These are phyloP conservation scores for Syzygium aromaticum DNA, from an alignment of 345 rosid genomes.

Conservation along the genomic window DNA sequence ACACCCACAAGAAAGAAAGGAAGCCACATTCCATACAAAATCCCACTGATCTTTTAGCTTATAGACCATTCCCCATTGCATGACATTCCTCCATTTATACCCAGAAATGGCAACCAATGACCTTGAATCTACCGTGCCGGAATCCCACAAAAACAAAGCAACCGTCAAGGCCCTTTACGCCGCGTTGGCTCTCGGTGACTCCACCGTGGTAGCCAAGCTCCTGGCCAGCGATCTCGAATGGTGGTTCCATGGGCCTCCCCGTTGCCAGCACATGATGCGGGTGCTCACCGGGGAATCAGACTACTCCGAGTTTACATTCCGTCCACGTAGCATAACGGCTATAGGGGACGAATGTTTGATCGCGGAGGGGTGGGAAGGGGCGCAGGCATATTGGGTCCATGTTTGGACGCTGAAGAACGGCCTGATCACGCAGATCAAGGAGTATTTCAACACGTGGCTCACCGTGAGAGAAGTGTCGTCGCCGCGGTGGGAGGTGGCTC, in stretches of 20 bases:
- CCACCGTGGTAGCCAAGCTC: slow-evolving; percentile 21
- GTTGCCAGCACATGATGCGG: slow-evolving; percentile 72
- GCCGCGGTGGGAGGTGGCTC: slow-evolving; percentile 18
- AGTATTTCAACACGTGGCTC: slow-evolving; percentile 77
- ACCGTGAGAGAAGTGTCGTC: slow-evolving; percentile 47
- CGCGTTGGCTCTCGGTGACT: slow-evolving; percentile 32
- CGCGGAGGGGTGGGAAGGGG: slow-evolving; percentile 83
- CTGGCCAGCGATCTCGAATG: slow-evolving; percentile 68
- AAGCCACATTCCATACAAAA: neutral
- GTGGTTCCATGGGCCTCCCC: slow-evolving; percentile 88
- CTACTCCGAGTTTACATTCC: slow-evolving; percentile 37
- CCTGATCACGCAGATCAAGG: slow-evolving; percentile 52
- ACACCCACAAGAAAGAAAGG: neutral
- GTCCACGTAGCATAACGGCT: slow-evolving; percentile 52
- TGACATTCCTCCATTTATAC: neutral
- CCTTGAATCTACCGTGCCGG: neutral
- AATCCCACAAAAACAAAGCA: slow-evolving; percentile 8
- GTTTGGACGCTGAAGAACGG: slow-evolving; percentile 68
- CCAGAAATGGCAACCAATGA: neutral
- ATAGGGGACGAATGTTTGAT: slow-evolving; percentile 48
- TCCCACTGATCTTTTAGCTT: neutral
- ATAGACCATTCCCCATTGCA: neutral
- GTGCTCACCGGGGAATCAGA: slow-evolving; percentile 49
- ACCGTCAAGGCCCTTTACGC: slow-evolving; percentile 32
- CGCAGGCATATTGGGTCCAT: slow-evolving; percentile 70